Base-by-base conservation (phyloP, 2,329 filamentous ascomycete genomes). In the Talaromyces sp. region DNA sequence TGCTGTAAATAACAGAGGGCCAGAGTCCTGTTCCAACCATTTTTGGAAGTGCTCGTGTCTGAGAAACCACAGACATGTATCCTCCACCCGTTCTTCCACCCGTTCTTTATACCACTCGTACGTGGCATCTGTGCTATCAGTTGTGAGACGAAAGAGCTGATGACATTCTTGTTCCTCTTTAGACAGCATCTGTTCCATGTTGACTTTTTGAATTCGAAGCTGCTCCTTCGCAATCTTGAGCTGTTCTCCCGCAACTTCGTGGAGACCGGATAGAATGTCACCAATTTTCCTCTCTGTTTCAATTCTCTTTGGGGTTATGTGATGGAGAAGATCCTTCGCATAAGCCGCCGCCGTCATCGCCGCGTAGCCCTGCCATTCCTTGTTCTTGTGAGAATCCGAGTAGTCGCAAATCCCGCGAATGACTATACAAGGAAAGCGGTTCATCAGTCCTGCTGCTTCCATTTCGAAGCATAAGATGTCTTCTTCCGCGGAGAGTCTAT, bases 341-440 rank as follows among this genome's bases (percentile, higher is more conserved):
- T 68, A 72, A 2, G 73, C 74, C 6, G 73, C 74, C 10, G 70
- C 76, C 7, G 65, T 71, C 8, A 67, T 70, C 3, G 70, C 75
- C 0, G 78, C 75, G 62, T 76, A 41, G 8, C 58, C 58, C 8
- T 61, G 58, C 58, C 39, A 61, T 37, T 47, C 58, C n/a, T 61
- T 61, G 25, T 74, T 74, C 68, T 78, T 78, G 54, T 79, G 75
- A 0, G 70, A 73, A 63, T 80, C 78, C 3, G 75, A 70, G 54
- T 80, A 80, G 47, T 79, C 76, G 35, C 74, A 80, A 0, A 80
- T 77, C 0, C 76, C 77, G 11, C 78, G 79, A 47, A 81, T 73
- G 0, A 80, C 68, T 37, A 56, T 25, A 15, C 27, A 56, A 56
- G 27, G 50, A 35, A 56, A 56, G 2, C 37, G 27, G 19, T 56